Conservation (phyloP, 305 asterid genomes). For the Solanum hybrid region DNA sequence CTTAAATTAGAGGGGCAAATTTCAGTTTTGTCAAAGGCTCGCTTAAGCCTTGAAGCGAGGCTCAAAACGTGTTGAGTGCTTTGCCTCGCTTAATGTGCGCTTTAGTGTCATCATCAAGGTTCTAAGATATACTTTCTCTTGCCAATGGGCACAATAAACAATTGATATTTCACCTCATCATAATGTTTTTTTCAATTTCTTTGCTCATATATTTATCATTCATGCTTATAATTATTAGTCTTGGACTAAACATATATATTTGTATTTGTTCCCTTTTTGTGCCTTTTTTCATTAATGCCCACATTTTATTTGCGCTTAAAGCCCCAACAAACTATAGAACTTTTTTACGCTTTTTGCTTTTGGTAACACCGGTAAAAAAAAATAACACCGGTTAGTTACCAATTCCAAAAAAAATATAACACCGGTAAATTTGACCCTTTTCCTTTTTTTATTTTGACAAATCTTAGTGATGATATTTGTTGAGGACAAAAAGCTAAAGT, state of each 20-base stretch:
- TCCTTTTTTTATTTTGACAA: background rate
- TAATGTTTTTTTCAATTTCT: background rate
- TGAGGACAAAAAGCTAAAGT: background rate
- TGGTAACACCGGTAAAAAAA: background rate
- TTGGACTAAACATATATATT: background rate
- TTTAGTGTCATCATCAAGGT: background rate
- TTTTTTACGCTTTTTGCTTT: background rate
- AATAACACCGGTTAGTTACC: background rate
- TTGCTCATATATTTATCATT: background rate
- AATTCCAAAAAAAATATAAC: background rate
- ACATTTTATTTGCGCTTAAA: background rate
- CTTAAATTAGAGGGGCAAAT: background rate
- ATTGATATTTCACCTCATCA: background rate
- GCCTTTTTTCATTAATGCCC: background rate
- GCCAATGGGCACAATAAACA: background rate
- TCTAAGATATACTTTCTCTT: background rate
- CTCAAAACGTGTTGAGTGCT: background rate
- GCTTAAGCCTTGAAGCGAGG: background rate
- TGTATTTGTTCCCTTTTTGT: background rate
- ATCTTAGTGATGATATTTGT: background rate
- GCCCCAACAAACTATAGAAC: background rate
- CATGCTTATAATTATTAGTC: background rate
- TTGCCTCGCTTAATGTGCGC: background rate
- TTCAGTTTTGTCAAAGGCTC: background rate
- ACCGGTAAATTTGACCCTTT: background rate